Conservation (phyloP, 2,329 filamentous ascomycete species). For the Fusarium falciforme region DNA sequence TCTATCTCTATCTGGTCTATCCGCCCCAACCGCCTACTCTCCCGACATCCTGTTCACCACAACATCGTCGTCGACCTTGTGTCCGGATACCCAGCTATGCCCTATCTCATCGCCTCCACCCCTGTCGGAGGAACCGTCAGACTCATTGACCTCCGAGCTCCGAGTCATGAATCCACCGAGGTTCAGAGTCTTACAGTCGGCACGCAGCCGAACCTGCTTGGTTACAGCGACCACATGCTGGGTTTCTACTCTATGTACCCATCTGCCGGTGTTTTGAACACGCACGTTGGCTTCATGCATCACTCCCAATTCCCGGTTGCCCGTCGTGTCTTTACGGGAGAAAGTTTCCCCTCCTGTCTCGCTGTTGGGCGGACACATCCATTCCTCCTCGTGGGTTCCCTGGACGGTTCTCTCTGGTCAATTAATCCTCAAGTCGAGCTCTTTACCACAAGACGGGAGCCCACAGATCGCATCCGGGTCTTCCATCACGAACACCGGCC, state of each 20-base stretch:
- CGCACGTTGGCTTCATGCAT: conserved; percentile 64
- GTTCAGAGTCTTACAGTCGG: conserved; percentile 62
- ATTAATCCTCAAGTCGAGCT: conserved; percentile 54
- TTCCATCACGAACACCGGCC: conserved; percentile 67
- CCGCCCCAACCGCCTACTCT: conserved; percentile 59
- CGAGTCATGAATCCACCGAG: conserved; percentile 65
- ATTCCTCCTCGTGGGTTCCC: conserved; percentile 63
- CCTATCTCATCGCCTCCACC: conserved; percentile 65
- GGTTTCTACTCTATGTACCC: conserved; percentile 66
- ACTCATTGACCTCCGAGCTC: conserved; percentile 64
- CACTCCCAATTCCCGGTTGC: conserved; percentile 64
- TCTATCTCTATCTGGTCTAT: conserved; percentile 68
- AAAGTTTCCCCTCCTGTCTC: conserved; percentile 63
- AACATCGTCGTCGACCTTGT: conserved; percentile 65
- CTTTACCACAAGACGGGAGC: conserved; percentile 49
- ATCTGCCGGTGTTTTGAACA: conserved; percentile 64
- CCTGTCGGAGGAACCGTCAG: conserved; percentile 66
- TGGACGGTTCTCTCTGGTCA: conserved; percentile 65
- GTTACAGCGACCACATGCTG: conserved; percentile 66
- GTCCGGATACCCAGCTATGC: conserved; percentile 67
- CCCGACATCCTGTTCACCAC: conserved; percentile 65
- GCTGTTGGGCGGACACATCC: conserved; percentile 64
- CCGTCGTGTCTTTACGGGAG: conserved; percentile 63
- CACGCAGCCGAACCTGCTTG: conserved; percentile 64
- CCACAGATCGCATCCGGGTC: conserved; percentile 52